These are phyloP conservation scores for Deinandra increscens DNA, from an alignment of 129 eudicot species.

Conservation along the genomic window DNA sequence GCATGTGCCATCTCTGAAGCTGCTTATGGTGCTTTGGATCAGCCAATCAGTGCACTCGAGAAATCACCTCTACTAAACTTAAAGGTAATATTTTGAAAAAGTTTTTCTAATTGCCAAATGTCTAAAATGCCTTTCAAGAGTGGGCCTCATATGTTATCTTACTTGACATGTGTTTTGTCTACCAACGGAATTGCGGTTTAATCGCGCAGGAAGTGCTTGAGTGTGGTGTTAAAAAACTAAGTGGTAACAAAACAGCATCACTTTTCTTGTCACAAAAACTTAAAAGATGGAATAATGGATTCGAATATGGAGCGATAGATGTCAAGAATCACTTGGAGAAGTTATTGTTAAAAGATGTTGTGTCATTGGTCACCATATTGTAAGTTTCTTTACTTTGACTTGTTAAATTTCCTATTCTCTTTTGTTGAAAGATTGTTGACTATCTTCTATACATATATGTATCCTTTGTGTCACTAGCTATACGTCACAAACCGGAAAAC, in stretches of 20 bases:
- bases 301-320: slow-evolving; percentile 86
- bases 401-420: background rate
- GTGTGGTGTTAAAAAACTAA: slow-evolving; percentile 62
- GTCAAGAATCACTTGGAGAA: slow-evolving; percentile 78
- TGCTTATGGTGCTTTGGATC: slow-evolving; percentile 93
- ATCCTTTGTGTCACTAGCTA: slow-evolving; percentile 34
- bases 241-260: slow-evolving; percentile 61
- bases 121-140: slow-evolving; percentile 20
- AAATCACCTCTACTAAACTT: slow-evolving; percentile 75
- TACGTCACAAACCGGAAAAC: slow-evolving; percentile 41
- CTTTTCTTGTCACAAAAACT: slow-evolving; percentile 70
- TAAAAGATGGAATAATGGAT: slow-evolving; percentile 56
- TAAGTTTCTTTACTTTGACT: slow-evolving; percentile 28
- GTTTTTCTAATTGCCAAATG: slow-evolving; percentile 12
- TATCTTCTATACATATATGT: background rate
- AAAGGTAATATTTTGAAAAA: slow-evolving; percentile 51
- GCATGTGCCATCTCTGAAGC: slow-evolving; percentile 93
- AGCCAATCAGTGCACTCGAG: slow-evolving; percentile 80
- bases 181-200: slow-evolving; percentile 21
- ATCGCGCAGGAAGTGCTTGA: slow-evolving; percentile 77
- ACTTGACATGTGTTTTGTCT: background rate
- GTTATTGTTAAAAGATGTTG: slow-evolving; percentile 55
- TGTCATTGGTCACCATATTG: slow-evolving; percentile 61
- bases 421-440: slow-evolving; percentile 20
- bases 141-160: slow-evolving; percentile 11